phyloP scores from a whole-genome alignment of 1,284 basidiomycete species.

The Pseudozyma hubeiensis region DNA sequence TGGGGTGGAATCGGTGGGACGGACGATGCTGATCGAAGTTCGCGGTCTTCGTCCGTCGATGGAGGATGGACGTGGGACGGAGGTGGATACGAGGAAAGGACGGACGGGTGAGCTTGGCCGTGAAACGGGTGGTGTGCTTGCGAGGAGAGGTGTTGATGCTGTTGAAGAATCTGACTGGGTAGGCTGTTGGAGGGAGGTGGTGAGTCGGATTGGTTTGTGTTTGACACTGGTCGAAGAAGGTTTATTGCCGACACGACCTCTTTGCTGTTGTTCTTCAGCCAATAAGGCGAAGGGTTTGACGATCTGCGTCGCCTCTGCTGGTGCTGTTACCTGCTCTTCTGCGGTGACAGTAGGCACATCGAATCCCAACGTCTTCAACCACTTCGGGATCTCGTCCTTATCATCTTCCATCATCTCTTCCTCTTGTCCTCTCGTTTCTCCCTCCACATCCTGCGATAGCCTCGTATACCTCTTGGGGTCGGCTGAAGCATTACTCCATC shows the following conservation, averaged over 20 bases:
- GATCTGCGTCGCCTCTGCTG: constrained; percentile 3
- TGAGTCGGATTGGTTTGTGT: constrained; percentile 35
- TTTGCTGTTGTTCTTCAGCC: constrained; percentile 21
- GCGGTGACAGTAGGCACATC: constrained; percentile 39
- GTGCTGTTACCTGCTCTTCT: background rate
- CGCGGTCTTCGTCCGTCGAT: constrained; percentile 64
- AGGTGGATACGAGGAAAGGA: constrained; percentile 35
- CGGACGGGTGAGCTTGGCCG: constrained; percentile 36
- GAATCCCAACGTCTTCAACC: constrained; percentile 61
- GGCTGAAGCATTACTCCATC: constrained; percentile 27
- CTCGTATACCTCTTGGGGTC: constrained; percentile 4
- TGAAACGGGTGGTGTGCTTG: constrained; percentile 19
- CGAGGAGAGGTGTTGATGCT: constrained; percentile 34
- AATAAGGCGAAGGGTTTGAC: constrained; percentile 26
- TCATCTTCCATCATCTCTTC: constrained; percentile 13
- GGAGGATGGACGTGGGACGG: constrained; percentile 57
- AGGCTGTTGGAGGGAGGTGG: constrained; percentile 14
- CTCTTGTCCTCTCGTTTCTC: background rate
- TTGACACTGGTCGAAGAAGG: constrained; percentile 2
- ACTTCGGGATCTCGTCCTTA: constrained; percentile 26
- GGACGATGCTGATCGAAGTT: constrained; percentile 43
- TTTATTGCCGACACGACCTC: constrained; percentile 17
- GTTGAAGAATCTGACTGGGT: constrained; percentile 30
- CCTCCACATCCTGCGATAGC: constrained; percentile 20
- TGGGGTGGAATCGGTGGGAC: constrained; percentile 4